These are phyloP conservation scores for Cladosporium velox DNA, from an alignment of 2,329 filamentous ascomycete genomes.

Conservation along the genomic window DNA sequence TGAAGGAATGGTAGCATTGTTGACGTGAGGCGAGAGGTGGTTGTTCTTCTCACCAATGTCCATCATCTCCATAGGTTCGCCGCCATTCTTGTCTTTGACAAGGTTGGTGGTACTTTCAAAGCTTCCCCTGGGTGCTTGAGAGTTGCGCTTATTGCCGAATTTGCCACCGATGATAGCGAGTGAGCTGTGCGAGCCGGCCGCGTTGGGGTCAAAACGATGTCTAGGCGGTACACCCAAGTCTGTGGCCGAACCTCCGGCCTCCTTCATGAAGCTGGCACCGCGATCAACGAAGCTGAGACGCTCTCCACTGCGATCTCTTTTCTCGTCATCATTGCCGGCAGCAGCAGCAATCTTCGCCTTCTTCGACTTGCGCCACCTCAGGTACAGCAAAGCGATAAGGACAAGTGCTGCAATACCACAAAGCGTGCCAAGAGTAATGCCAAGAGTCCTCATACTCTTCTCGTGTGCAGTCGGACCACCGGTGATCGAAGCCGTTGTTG, in stretches of 20 bases:
- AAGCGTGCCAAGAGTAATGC: slow-evolving; percentile 79
- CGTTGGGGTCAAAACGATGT: slow-evolving; percentile 19
- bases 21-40: slow-evolving; percentile 2
- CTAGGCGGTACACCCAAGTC: slow-evolving; percentile 30
- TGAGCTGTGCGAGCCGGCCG: slow-evolving; percentile 39
- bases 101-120: slow-evolving; percentile 61
- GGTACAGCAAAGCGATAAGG: slow-evolving; percentile 68
- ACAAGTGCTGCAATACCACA: slow-evolving; percentile 71
- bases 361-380: slow-evolving; percentile 63
- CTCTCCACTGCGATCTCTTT: slow-evolving; percentile 38
- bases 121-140: slow-evolving; percentile 51
- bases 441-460: slow-evolving; percentile 64
- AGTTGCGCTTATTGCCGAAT: slow-evolving; percentile 52
- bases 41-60: slow-evolving; percentile 43
- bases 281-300: slow-evolving; percentile 54
- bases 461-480: slow-evolving; percentile 41
- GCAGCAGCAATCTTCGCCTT: slow-evolving; percentile 45
- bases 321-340: slow-evolving; percentile 40
- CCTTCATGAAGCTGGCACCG: slow-evolving; percentile 55
- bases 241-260: slow-evolving; percentile 47
- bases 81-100: slow-evolving; percentile 55
- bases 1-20: slow-evolving; percentile 29
- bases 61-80: slow-evolving; percentile 48
- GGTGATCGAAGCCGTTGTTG: slow-evolving; percentile 37
- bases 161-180: slow-evolving; percentile 58